A percentile compares a stretch with the other conserved stretches of the same genome.
phyloP scores from a whole-genome alignment of 2,329 filamentous ascomycete genomes.

The Colletotrichum graminicola region DNA sequence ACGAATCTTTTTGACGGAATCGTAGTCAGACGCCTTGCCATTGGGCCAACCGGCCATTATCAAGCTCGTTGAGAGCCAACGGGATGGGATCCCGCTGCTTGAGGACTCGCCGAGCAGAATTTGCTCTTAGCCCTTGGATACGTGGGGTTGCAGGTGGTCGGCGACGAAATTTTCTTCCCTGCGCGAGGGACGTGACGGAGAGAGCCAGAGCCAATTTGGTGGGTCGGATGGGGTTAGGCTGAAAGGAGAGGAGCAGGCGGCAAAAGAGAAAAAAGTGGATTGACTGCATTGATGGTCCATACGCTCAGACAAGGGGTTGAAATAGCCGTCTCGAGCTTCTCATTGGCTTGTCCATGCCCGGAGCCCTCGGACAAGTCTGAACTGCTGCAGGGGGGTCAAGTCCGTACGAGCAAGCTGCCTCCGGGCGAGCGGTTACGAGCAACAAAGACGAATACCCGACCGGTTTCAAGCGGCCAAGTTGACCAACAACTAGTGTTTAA shows the following conservation, averaged over 20 bases:
- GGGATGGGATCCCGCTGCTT: not conserved
- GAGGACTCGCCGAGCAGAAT: accelerated
- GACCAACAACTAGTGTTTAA: not conserved
- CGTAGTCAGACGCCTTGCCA: conserved; percentile 57
- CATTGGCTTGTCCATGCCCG: conserved; percentile 5
- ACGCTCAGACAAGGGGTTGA: conserved; percentile 5
- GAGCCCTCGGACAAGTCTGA: conserved; percentile 5
- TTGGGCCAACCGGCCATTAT: conserved; percentile 47
- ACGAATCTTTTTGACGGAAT: conserved; percentile 28
- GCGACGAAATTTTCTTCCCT: conserved; percentile 23
- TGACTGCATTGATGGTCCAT: not conserved
- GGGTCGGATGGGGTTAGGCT: conserved; percentile 3
- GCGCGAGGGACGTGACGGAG: not conserved
- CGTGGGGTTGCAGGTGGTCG: not conserved
- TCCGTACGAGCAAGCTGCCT: not conserved
- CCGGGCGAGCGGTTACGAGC: not conserved
- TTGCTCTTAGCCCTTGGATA: not conserved
- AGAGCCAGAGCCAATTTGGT: conserved; percentile 12
- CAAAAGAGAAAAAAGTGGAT: conserved; percentile 3
- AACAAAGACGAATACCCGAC: not conserved
- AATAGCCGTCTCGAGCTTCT: not conserved
- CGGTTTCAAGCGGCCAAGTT: not conserved
- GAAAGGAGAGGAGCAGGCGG: not conserved
- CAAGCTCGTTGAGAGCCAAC: not conserved
- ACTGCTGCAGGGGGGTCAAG: not conserved